Evolutionary conservation across 2,329 filamentous ascomycete species (phyloP).

Genomic region (Trichoderma arundinaceum): DNA sequence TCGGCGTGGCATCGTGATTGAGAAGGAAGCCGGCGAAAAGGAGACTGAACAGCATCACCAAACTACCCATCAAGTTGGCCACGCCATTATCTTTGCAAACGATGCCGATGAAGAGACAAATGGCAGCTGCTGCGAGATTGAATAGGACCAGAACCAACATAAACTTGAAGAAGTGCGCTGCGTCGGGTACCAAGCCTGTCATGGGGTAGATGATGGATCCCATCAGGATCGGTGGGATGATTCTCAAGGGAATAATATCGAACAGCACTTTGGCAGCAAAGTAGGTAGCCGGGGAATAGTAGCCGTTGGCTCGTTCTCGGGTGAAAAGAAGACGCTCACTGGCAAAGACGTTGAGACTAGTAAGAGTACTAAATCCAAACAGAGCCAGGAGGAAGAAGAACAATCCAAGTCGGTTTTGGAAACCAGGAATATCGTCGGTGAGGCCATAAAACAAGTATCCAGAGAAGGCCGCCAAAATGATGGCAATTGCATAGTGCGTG

Average conservation of each 20-base stretch:
- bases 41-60: conserved; percentile 97
- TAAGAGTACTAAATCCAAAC: conserved; percentile 96
- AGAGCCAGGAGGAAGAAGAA: conserved; percentile 97
- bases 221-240: conserved; percentile 94
- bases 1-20: conserved; percentile 91
- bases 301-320: conserved; percentile 92
- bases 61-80: conserved; percentile 88
- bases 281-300: conserved; percentile 93
- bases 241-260: conserved; percentile 90
- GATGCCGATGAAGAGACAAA: conserved; percentile 96
- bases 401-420: conserved; percentile 94
- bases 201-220: conserved; percentile 97
- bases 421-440: conserved; percentile 93
- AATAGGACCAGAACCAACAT: conserved; percentile 91
- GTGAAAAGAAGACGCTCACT: conserved; percentile 89
- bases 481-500: conserved; percentile 96
- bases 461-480: conserved; percentile 89
- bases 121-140: conserved; percentile 90
- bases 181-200: conserved; percentile 87
- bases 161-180: conserved; percentile 86
- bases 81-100: conserved; percentile 90
- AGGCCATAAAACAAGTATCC: conserved; percentile 96
- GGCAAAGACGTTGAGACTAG: conserved; percentile 91
- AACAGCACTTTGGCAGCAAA: conserved; percentile 98
- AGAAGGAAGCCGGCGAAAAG: conserved; percentile 92